Base-by-base conservation (phyloP, 192 early-diverging fungal genomes). In the Coemansia sp. region DNA sequence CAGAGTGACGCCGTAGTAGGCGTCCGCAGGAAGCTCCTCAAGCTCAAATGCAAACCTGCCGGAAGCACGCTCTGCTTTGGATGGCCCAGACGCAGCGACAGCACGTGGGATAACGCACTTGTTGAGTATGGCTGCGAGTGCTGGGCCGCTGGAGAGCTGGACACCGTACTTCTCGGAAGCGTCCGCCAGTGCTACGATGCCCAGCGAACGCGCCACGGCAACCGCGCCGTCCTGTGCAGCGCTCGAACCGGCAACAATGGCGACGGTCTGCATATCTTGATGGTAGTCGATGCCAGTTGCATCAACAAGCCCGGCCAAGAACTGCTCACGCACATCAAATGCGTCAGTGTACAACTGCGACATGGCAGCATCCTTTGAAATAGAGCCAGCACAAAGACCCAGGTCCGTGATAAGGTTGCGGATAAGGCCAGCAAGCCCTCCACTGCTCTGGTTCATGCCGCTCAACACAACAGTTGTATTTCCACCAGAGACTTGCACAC, bases 301-400 rank as follows among this genome's bases (percentile, higher is more conserved):
- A 20, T 79, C 77, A 23, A 74, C 34, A 22, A 79, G 57, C 0
- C 77, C 77, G 1, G 77, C 77, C 52, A 79, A 45, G 15, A 79
- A 71, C 22, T 66, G 61, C 73, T 79, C 77, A 36, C 77, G 77
- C 4, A 71, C 57, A 32, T 34, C 61, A 43, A 66, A 41, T n/a
- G 59, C 10, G 17, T 73, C 70, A 15, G 46, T 45, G 36, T 29
- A 43, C 34, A 73, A 34, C 22, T 54, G 33, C 40, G 41, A 15
- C 23, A 43, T 45, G 5, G 35, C 43, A 34, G 32, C 20, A 0
- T 36, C 14, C 10, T 58, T 42, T 14, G 46, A 22, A 49, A 23
- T 38, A 8, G 33, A 17, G 22, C 41, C 59, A 8, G 13, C 19
- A 17, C 15, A 35, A 38, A 66, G 19, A 1, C 65, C 53, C 22